Percentiles rank a stretch among this genome's conserved stretches.
Conservation (phyloP, 2,329 filamentous ascomycete species). For the Colletotrichum acutatum region DNA sequence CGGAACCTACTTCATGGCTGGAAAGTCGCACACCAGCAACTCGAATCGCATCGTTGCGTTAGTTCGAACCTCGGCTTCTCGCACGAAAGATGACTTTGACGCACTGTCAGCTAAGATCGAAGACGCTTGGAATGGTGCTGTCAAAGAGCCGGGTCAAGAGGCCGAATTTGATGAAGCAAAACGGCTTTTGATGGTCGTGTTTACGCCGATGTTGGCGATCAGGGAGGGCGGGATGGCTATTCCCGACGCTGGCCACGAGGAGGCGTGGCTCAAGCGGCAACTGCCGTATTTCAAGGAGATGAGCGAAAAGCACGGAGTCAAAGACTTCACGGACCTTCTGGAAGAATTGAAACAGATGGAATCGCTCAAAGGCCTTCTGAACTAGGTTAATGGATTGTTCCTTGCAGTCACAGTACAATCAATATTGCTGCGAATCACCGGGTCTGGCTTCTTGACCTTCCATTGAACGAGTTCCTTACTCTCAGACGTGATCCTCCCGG, state of each 20-base stretch:
- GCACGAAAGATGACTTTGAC: slow-evolving; percentile 20
- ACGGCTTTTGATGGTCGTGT: background rate
- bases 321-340: background rate
- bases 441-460: background rate
- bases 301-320: background rate
- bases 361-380: too few species aligned
- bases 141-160: background rate
- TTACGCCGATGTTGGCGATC: slow-evolving; percentile 11
- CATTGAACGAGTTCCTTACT: too few species aligned
- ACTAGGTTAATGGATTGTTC: background rate
- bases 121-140: background rate
- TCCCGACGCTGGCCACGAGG: slow-evolving; percentile 14
- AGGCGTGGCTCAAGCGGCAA: background rate
- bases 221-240: slow-evolving; percentile 10
- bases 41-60: slow-evolving; percentile 1
- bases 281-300: slow-evolving; percentile 8
- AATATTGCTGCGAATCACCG: background rate
- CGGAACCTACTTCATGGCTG: slow-evolving; percentile 15
- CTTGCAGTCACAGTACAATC: background rate
- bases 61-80: slow-evolving; percentile 1
- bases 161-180: background rate
- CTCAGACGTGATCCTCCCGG: too few species aligned
- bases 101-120: slow-evolving; percentile 10
- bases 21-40: slow-evolving; percentile 1
- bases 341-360: background rate